Base-by-base conservation (phyloP, 257 asterid species). In the Sherardia arvensis region DNA sequence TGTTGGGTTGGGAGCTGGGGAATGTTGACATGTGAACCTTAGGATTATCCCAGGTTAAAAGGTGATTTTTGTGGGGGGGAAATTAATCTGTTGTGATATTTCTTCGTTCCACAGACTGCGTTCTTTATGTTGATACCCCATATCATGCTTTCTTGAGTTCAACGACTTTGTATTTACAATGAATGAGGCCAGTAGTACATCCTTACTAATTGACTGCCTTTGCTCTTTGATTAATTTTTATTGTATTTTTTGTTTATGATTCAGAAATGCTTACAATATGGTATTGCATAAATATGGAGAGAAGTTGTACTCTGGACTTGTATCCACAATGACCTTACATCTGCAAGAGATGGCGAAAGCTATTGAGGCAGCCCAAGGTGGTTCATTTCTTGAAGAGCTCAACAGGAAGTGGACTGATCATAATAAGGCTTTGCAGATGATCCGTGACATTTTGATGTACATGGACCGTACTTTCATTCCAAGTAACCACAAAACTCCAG, bases 251-350 rank as follows among this genome's bases (percentile, higher is more conserved):
- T 47, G 63, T 73, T 60, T 40, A 66, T 65, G 45, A 65, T 65
- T 49, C 87, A 91, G 98, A 62, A 81, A 84, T 75, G 96, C 96
- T 57, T 88, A 84, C 72, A 86, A 86, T 61, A 91, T 91, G 98
- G 94, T 91, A 38, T 64, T 91, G 64, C 90, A 91, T 66, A 88
- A 88, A 74, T 81, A 75, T 64, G 96, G 98, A 49, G 98, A 91
- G 82, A 86, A 79, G 77, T 86, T 91, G 23, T 91, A 91, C 69
- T 77, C 90, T 15, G 98, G 96, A 59, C 94, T 91, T 27, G 90
- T 80, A 65, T 64, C 84, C 23, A 88, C 95, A 7, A 83, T 91
- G 91, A 86, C 91, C 22, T 69, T 66, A 69, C 98, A 86, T 77
- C 95, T 91, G 48, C 89, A 86, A 73, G 77, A 79, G 45, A 83